phyloP scores from a whole-genome alignment of 2,329 filamentous ascomycete species.

The Epichloe typhina region DNA sequence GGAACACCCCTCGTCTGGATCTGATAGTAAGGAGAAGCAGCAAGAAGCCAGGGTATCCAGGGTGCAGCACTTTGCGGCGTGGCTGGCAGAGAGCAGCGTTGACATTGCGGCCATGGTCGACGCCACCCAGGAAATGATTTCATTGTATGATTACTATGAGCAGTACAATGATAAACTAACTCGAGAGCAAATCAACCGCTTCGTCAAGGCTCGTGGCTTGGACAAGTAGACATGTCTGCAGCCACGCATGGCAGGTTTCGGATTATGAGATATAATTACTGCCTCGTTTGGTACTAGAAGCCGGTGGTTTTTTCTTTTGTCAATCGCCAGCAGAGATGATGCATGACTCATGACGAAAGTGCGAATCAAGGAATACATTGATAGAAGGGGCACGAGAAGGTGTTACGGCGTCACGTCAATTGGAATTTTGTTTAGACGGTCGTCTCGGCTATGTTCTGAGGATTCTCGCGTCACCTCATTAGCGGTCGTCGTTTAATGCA shows the following conservation, averaged over 20 bases:
- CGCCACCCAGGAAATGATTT: slow-evolving; percentile 82
- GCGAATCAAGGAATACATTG: neutral
- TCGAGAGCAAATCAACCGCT: slow-evolving; percentile 43
- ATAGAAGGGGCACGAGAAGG: neutral
- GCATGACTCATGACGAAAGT: neutral
- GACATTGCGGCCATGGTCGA: slow-evolving; percentile 78
- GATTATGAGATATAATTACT: neutral
- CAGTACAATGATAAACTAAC: slow-evolving; percentile 48
- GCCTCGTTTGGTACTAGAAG: no score
- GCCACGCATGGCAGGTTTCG: neutral
- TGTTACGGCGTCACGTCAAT: neutral
- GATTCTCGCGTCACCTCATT: neutral
- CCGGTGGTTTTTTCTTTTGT: neutral
- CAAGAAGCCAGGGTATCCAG: slow-evolving; percentile 47
- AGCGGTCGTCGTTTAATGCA: no score
- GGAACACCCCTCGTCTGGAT: slow-evolving; percentile 6
- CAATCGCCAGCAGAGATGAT: neutral
- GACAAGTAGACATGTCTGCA: slow-evolving; percentile 28
- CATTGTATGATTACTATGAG: slow-evolving; percentile 63
- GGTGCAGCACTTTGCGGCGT: slow-evolving; percentile 54
- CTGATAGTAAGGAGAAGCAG: slow-evolving; percentile 31
- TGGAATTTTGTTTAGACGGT: neutral
- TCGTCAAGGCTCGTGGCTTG: slow-evolving; percentile 43
- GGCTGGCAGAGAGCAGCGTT: slow-evolving; percentile 75
- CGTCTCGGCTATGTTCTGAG: neutral